phyloP scores from a whole-genome alignment of 2,329 filamentous ascomycete genomes.

The Cladorrhinum sp. region DNA sequence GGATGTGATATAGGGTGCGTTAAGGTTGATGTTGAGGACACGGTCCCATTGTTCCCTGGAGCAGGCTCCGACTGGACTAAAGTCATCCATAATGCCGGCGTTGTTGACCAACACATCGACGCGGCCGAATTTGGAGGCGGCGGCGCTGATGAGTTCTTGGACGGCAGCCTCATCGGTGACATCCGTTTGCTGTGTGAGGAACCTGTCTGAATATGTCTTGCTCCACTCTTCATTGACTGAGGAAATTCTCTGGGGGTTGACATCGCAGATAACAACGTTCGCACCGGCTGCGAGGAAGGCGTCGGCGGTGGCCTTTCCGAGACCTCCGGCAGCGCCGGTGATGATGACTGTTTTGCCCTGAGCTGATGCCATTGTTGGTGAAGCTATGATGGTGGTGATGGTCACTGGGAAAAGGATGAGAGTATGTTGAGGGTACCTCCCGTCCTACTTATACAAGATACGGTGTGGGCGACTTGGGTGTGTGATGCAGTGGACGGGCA shows the following conservation, averaged over 20 bases:
- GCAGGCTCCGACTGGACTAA: constrained; percentile 49
- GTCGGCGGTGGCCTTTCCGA: constrained; percentile 34
- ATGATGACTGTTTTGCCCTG: constrained; percentile 8
- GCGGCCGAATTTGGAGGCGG: constrained; percentile 32
- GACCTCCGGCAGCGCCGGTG: constrained; percentile 34
- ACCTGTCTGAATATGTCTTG: constrained; percentile 25
- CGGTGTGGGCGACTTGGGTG: no score
- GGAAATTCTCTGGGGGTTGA: constrained; percentile 31
- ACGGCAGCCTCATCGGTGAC: constrained; percentile 34
- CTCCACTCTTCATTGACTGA: constrained; percentile 28
- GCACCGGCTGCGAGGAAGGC: constrained; percentile 34
- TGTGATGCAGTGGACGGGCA: no score
- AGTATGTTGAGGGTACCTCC: not conserved
- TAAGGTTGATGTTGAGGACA: constrained; percentile 56
- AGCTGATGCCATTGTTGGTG: not conserved
- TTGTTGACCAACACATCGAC: constrained; percentile 59
- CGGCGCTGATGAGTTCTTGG: constrained; percentile 29
- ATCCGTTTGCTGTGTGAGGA: constrained; percentile 30
- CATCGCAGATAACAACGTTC: constrained; percentile 36
- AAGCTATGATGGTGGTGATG: not conserved
- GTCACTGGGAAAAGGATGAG: no score
- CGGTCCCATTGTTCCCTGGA: constrained; percentile 49
- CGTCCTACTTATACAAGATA: no score
- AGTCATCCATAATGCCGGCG: constrained; percentile 56
- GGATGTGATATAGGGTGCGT: constrained; percentile 50